Percentiles rank a stretch among this genome's conserved stretches.
phyloP scores from a whole-genome alignment of 2,329 filamentous ascomycete genomes.

The Myriangium duriaei region DNA sequence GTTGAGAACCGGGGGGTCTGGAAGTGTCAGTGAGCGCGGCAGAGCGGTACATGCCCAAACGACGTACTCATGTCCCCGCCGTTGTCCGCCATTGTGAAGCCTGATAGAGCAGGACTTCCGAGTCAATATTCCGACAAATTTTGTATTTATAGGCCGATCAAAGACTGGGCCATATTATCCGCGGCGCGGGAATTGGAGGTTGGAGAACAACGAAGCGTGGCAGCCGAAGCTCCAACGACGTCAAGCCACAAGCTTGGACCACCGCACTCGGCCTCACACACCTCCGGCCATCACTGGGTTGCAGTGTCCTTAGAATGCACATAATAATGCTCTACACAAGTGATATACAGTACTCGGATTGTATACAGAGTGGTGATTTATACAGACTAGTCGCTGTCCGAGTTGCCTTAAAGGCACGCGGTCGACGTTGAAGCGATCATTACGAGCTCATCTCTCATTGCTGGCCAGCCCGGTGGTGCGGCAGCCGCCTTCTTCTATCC shows the following conservation, averaged over 20 bases:
- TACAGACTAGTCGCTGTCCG: too few species aligned
- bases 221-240: too few species aligned
- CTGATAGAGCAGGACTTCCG: too few species aligned
- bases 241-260: conserved; percentile 8
- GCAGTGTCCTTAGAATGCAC: too few species aligned
- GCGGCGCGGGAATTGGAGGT: neutral
- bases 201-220: neutral
- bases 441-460: conserved; percentile 1
- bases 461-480: neutral
- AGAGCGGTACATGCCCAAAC: neutral
- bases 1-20: conserved; percentile 39
- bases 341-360: too few species aligned
- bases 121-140: too few species aligned
- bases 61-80: conserved; percentile 10
- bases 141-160: neutral
- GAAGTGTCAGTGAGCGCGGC: conserved; percentile 9
- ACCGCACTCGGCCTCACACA: too few species aligned
- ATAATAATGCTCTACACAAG: too few species aligned
- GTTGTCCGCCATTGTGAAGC: conserved; percentile 5
- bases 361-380: too few species aligned
- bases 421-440: neutral
- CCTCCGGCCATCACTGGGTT: too few species aligned
- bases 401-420: too few species aligned
- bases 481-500: conserved; percentile 1
- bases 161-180: neutral